These are phyloP conservation scores for Calonectria pauciramosa DNA, from an alignment of 2,329 filamentous ascomycete species.

Conservation along the genomic window DNA sequence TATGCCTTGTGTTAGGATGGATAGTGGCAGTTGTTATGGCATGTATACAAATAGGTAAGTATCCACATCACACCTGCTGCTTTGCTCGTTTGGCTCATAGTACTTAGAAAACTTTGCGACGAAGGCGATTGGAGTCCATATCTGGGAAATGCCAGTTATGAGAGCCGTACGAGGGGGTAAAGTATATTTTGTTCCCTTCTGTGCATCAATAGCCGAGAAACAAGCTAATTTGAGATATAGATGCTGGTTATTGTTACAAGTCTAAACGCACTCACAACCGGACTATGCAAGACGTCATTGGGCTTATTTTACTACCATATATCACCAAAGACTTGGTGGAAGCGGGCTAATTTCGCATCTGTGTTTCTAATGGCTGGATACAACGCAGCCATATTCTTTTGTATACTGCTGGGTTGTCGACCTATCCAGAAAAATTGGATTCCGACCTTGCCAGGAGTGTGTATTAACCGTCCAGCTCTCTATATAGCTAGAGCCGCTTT, in stretches of 20 bases:
- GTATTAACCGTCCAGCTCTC: slow-evolving; percentile 59
- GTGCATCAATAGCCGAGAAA: slow-evolving; percentile 17
- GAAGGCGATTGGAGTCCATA: slow-evolving; percentile 31
- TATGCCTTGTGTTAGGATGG: background rate
- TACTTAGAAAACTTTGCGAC: slow-evolving; percentile 23
- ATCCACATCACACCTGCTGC: background rate
- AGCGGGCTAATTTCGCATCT: background rate
- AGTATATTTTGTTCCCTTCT: slow-evolving; percentile 13
- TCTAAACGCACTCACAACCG: slow-evolving; percentile 44
- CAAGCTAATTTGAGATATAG: slow-evolving; percentile 46
- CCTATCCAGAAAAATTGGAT: slow-evolving; percentile 40
- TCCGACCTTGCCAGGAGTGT: slow-evolving; percentile 45
- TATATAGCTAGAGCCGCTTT: slow-evolving; percentile 61
- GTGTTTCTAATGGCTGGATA: background rate
- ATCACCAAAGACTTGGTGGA: background rate
- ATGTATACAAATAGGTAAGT: slow-evolving; percentile 5
- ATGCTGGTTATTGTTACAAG: slow-evolving; percentile 45
- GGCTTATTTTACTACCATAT: background rate
- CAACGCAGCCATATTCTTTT: slow-evolving; percentile 45
- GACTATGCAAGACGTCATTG: background rate
- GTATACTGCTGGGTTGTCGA: slow-evolving; percentile 43
- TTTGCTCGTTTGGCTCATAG: background rate
- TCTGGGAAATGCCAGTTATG: slow-evolving; percentile 32
- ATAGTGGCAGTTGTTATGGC: background rate
- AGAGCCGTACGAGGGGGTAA: slow-evolving; percentile 17